Conservation (phyloP, 2,329 filamentous ascomycete genomes). For the Blastomyces silverae region DNA sequence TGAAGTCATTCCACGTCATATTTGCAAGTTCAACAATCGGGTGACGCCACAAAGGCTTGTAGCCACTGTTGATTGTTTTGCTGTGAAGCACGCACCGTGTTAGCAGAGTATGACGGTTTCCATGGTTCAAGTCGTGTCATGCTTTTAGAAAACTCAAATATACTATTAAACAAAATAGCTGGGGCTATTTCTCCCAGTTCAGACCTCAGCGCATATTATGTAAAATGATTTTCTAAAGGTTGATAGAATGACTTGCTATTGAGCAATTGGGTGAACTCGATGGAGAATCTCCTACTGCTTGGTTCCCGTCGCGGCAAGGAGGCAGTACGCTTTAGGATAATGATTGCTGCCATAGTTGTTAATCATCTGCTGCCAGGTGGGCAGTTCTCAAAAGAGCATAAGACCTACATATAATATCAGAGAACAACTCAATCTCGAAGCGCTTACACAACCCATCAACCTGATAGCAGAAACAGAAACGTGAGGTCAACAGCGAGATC, state of each 20-base stretch:
- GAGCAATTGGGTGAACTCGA: neutral
- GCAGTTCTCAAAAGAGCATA: neutral
- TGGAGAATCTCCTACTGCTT: neutral
- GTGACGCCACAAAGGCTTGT: neutral
- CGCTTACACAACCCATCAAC: neutral
- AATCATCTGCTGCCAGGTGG: neutral
- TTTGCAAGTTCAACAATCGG: neutral
- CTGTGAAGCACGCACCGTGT: neutral
- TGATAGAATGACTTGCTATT: too few relatives aligned
- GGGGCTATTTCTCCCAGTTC: neutral
- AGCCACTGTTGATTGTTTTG: neutral
- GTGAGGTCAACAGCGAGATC: neutral
- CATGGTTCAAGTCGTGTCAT: neutral
- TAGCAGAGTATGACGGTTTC: neutral
- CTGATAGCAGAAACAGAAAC: neutral
- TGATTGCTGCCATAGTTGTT: neutral
- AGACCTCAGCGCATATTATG: neutral
- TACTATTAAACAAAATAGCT: neutral
- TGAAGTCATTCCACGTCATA: constrained; percentile 13
- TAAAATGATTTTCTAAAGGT: neutral
- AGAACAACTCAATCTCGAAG: neutral
- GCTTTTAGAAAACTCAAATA: neutral
- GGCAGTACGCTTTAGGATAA: neutral
- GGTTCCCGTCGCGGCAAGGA: neutral
- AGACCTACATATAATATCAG: neutral